phyloP scores from a whole-genome alignment of 495 filamentous ascomycete species.

The Penicillium alfredii region DNA sequence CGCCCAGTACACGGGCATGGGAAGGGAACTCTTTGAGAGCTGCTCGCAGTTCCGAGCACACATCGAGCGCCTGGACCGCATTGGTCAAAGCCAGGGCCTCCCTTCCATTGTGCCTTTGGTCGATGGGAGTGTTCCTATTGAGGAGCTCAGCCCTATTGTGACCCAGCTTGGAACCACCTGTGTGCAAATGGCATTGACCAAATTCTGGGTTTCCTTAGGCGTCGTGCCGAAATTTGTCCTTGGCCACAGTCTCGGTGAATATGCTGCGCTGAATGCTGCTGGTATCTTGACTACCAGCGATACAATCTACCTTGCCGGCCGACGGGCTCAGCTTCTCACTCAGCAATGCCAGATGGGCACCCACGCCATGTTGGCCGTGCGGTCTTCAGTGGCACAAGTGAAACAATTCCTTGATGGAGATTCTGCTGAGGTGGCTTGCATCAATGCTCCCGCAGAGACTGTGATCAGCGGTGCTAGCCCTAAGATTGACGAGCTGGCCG shows the following conservation, averaged over 20 bases:
- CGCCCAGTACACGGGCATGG: constrained; percentile 56
- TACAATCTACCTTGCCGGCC: constrained; percentile 73
- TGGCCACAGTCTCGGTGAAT: constrained; percentile 85
- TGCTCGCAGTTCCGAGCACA: constrained; percentile 60
- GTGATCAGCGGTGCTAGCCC: constrained; percentile 44
- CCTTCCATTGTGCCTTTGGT: constrained; percentile 61
- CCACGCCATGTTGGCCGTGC: constrained; percentile 55
- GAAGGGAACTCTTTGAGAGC: constrained; percentile 62
- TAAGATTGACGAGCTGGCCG: constrained; percentile 51
- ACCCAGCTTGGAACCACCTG: constrained; percentile 73
- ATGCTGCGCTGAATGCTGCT: constrained; percentile 75
- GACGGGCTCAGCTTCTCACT: constrained; percentile 69
- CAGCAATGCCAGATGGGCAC: constrained; percentile 64
- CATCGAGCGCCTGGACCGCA: constrained; percentile 64
- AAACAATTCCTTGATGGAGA: constrained; percentile 22
- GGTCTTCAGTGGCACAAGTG: constrained; percentile 31
- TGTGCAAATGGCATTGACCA: constrained; percentile 80
- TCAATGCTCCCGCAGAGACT: constrained; percentile 46
- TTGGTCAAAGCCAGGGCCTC: constrained; percentile 64
- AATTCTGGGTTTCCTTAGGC: constrained; percentile 75
- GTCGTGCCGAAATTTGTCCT: constrained; percentile 70
- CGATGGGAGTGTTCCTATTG: constrained; percentile 35
- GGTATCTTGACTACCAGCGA: constrained; percentile 75
- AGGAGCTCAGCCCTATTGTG: constrained; percentile 63
- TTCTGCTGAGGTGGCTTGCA: constrained; percentile 44